phyloP scores from a whole-genome alignment of 2,329 filamentous ascomycete species.

The Aspergillus pseudoviridinutans region DNA sequence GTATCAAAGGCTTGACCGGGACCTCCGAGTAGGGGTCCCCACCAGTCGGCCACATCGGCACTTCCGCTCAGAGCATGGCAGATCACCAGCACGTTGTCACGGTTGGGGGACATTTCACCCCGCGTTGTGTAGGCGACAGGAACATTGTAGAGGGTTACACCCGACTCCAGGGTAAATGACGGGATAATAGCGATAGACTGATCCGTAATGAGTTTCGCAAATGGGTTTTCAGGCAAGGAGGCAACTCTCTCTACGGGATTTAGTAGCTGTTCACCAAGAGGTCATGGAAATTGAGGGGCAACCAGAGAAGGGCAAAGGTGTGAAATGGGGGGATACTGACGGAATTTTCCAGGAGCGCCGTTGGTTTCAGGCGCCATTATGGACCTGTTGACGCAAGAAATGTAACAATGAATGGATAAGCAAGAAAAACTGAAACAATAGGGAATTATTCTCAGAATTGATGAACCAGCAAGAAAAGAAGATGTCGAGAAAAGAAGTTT shows the following conservation, averaged over 20 bases:
- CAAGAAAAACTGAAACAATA: neutral
- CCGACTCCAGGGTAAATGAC: constrained; percentile 88
- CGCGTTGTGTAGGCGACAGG: constrained; percentile 62
- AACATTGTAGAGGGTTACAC: constrained; percentile 73
- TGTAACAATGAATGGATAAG: neutral
- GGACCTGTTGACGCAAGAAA: neutral
- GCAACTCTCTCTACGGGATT: constrained; percentile 53
- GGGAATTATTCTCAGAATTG: neutral
- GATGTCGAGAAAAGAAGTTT: neutral
- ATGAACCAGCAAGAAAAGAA: neutral
- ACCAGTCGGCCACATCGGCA: constrained; percentile 55
- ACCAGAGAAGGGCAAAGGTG: constrained; percentile 3
- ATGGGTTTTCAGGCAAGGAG: constrained; percentile 86
- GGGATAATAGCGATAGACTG: constrained; percentile 85
- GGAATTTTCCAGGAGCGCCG: constrained; percentile 24
- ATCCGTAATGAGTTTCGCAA: constrained; percentile 77
- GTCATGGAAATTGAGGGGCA: neutral
- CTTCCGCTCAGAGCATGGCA: constrained; percentile 53
- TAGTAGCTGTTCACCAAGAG: constrained; percentile 41
- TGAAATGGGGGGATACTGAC: constrained; percentile 33
- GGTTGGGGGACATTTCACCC: constrained; percentile 52
- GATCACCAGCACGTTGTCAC: constrained; percentile 63
- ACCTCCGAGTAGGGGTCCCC: constrained; percentile 52
- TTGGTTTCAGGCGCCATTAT: constrained; percentile 24
- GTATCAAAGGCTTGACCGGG: constrained; percentile 52